phyloP scores from a whole-genome alignment of 2,329 filamentous ascomycete genomes.

The Fusarium sp. region DNA sequence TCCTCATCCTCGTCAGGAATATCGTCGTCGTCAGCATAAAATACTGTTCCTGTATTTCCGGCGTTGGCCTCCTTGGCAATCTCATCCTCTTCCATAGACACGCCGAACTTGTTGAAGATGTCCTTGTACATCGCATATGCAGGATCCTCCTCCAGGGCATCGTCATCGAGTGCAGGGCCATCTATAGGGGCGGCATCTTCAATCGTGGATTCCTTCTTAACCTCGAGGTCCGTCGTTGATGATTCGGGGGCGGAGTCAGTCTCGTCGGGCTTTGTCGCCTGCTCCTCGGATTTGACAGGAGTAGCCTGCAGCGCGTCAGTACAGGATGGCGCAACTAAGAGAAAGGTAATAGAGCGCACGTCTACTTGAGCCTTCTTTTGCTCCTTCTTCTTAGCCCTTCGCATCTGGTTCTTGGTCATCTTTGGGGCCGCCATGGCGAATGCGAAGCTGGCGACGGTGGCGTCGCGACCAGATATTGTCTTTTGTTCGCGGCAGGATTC shows the following conservation, averaged over 20 bases:
- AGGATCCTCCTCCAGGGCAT: conserved; percentile 76
- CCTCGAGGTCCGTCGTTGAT: conserved; percentile 57
- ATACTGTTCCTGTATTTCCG: conserved; percentile 86
- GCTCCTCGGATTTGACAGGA: conserved; percentile 35
- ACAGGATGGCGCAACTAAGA: background rate
- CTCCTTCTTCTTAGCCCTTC: conserved; percentile 94
- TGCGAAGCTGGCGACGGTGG: conserved; percentile 44
- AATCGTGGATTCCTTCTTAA: conserved; percentile 55
- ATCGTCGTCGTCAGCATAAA: conserved; percentile 85
- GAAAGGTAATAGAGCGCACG: conserved; percentile 51
- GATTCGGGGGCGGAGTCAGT: conserved; percentile 53
- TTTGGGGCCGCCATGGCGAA: conserved; percentile 74
- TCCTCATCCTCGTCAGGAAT: conserved; percentile 89
- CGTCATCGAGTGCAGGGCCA: conserved; percentile 67
- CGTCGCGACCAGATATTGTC: conserved; percentile 46
- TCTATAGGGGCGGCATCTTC: conserved; percentile 58
- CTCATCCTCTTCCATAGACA: conserved; percentile 72
- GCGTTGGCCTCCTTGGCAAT: conserved; percentile 74
- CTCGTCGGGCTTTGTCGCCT: conserved; percentile 45
- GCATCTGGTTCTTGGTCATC: conserved; percentile 93
- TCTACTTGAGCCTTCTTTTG: conserved; percentile 78
- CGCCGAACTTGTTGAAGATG: conserved; percentile 84
- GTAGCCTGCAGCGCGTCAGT: conserved; percentile 44
- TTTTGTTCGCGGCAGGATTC: conserved; percentile 50
- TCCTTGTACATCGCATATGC: conserved; percentile 86